phyloP scores from a whole-genome alignment of 805 yeast genomes.

The Starmerella sp. region DNA sequence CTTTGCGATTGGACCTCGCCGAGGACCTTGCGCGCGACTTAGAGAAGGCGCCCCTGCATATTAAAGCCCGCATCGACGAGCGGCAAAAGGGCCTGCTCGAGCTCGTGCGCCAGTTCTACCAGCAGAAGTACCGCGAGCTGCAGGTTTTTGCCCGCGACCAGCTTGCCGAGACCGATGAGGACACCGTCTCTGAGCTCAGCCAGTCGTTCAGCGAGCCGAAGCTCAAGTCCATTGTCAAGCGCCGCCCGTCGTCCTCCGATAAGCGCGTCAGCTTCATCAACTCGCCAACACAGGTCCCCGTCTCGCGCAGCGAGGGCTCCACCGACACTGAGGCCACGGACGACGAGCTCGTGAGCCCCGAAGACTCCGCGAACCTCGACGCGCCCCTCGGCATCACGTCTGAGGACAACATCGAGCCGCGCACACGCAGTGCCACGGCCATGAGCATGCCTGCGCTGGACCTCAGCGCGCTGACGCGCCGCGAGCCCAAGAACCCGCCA shows the following conservation, averaged over 20 bases:
- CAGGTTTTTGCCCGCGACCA: conserved; percentile 10
- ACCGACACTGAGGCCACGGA: not conserved
- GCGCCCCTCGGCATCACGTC: not conserved
- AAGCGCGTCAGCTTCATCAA: conserved; percentile 22
- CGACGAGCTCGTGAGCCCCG: not conserved
- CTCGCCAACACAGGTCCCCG: conserved; percentile 17
- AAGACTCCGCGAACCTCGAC: not conserved
- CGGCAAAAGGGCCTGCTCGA: conserved; percentile 12
- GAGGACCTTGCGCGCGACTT: conserved; percentile 9
- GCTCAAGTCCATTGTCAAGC: conserved; percentile 21
- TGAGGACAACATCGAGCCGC: not conserved
- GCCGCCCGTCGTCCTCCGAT: conserved; percentile 18
- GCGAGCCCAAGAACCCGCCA: not conserved
- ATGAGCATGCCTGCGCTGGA: conserved; percentile 1
- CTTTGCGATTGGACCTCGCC: conserved; percentile 9
- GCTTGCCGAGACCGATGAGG: conserved; percentile 4
- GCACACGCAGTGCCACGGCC: not conserved
- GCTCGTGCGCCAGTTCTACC: conserved; percentile 14
- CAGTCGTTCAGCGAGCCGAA: conserved; percentile 9
- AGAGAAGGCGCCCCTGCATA: conserved; percentile 10
- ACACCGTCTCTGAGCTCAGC: conserved; percentile 1
- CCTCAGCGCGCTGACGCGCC: not conserved
- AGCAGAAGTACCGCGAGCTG: conserved; percentile 17
- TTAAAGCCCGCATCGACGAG: conserved; percentile 14
- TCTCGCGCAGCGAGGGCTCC: not conserved